These are phyloP conservation scores for grape (Vitis vinifera) DNA, from an alignment of 164 flowering plant genomes.

Conservation along the genomic window ASM3070453v1 NC_081822.1:5072001-5072500, in stretches of 20 bases:
- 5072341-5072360: conserved; percentile 39
- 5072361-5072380: conserved; percentile 26
- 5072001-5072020: neutral
- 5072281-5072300: conserved; percentile 44
- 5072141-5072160: neutral
- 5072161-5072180: neutral
- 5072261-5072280: conserved; percentile 39
- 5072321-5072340: conserved; percentile 26
- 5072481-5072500: conserved; percentile 44
- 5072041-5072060: conserved; percentile 62
- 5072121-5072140: conserved; percentile 24
- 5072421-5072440: conserved; percentile 21
- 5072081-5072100: conserved; percentile 51
- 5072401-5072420: conserved; percentile 37
- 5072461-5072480: conserved; percentile 29
- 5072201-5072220: conserved; percentile 35
- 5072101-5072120: conserved; percentile 74
- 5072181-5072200: neutral
- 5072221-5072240: conserved; percentile 45
- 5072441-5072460: conserved; percentile 30
- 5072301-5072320: conserved; percentile 33
- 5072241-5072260: conserved; percentile 42
- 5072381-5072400: conserved; percentile 24
- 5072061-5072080: conserved; percentile 35
- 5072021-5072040: conserved; percentile 40